These are phyloP conservation scores for Oryza brachyantha DNA, from an alignment of 176 grass and related monocot species.

Conservation along the genomic window DNA sequence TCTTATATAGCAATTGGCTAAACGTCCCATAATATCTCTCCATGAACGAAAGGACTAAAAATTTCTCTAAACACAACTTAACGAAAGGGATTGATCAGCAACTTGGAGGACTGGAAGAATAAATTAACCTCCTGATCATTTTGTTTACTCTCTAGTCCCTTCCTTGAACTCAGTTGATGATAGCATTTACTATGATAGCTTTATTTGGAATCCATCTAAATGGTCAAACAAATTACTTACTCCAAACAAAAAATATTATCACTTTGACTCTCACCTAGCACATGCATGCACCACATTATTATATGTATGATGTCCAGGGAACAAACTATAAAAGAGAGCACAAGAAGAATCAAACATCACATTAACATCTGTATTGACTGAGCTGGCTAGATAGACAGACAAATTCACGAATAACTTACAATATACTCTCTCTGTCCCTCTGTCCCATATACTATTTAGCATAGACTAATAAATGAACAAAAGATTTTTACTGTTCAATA, in stretches of 20 bases:
- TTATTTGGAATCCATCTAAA: not conserved
- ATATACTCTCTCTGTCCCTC: too few species aligned
- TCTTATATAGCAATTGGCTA: not conserved
- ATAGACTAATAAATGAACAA: too few species aligned
- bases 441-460: too few species aligned
- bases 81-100: not conserved
- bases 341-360: not conserved
- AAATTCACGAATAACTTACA: too few species aligned
- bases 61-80: not conserved
- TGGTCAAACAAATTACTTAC: slow-evolving; percentile 7
- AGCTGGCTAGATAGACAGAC: too few species aligned
- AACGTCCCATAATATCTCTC: not conserved
- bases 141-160: not conserved
- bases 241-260: not conserved
- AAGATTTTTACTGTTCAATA: too few species aligned
- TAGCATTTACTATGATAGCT: not conserved
- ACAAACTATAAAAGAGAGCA: not conserved
- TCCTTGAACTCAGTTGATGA: not conserved
- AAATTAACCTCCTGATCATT: not conserved
- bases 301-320: not conserved
- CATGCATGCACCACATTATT: not conserved
- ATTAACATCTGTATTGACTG: not conserved
- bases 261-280: not conserved
- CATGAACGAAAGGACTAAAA: not conserved
- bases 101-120: not conserved